phyloP scores from a whole-genome alignment of 257 asterid species.

The Solanum raphanifolium region DNA sequence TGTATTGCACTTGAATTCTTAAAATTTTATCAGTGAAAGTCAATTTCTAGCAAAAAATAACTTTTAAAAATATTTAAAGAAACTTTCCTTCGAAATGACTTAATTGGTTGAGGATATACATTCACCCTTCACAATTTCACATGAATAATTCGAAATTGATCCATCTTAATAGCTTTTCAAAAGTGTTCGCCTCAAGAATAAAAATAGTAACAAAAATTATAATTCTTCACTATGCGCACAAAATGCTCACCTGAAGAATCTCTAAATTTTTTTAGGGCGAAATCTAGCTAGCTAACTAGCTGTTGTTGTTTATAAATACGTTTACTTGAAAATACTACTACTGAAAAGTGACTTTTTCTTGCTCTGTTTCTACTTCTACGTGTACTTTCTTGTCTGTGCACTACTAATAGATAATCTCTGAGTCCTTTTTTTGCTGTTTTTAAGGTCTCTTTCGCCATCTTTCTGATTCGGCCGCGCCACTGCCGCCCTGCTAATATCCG shows the following conservation, averaged over 20 bases:
- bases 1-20: too few relatives aligned
- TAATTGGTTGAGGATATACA: too few relatives aligned
- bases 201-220: fast-evolving
- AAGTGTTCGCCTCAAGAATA: fast-evolving
- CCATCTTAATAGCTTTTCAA: neutral
- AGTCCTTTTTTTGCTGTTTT: neutral
- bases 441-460: neutral
- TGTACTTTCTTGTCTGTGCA: neutral
- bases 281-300: too few relatives aligned
- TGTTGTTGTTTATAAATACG: neutral
- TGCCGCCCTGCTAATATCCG: neutral
- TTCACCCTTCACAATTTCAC: too few relatives aligned
- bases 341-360: neutral
- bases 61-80: too few relatives aligned
- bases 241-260: too few relatives aligned
- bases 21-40: too few relatives aligned
- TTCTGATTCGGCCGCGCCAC: neutral
- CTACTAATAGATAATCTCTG: neutral
- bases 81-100: neutral
- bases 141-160: too few relatives aligned
- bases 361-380: neutral
- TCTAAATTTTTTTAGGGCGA: neutral
- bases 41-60: too few relatives aligned
- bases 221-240: fast-evolving
- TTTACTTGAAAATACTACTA: neutral